phyloP scores from a whole-genome alignment of 768 basidiomycete species.

The Bullera alba region DNA sequence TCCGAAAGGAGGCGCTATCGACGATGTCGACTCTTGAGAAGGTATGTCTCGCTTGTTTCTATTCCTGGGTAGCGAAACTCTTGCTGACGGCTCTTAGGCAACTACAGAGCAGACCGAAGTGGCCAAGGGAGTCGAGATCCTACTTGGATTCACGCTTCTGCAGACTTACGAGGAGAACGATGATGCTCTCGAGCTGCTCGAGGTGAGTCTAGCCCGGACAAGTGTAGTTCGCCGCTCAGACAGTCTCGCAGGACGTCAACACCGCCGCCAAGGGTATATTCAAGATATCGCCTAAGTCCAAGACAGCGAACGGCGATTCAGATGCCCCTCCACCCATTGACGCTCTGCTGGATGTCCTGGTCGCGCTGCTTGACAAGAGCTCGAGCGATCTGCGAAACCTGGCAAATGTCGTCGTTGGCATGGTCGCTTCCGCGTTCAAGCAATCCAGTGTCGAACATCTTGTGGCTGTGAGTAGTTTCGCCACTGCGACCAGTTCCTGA shows the following conservation, averaged over 20 bases:
- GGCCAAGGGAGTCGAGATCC: conserved; percentile 63
- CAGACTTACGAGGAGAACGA: conserved; percentile 64
- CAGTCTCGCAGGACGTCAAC: conserved; percentile 35
- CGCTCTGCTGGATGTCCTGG: conserved; percentile 76
- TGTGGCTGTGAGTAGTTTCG: conserved; percentile 57
- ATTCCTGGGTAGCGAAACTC: background rate
- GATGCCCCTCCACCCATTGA: conserved; percentile 64
- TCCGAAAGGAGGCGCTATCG: conserved; percentile 50
- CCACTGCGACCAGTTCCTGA: no score
- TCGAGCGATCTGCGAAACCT: conserved; percentile 71
- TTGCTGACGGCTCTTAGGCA: conserved; percentile 13
- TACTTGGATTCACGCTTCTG: conserved; percentile 64
- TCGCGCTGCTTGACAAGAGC: conserved; percentile 78
- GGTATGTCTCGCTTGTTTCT: conserved; percentile 14
- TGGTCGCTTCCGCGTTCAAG: conserved; percentile 61
- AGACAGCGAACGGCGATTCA: conserved; percentile 36
- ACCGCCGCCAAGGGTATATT: conserved; percentile 37
- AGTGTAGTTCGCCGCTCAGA: no score
- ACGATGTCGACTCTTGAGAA: conserved; percentile 36
- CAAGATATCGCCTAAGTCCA: conserved; percentile 34
- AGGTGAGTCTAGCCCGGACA: conserved; percentile 51
- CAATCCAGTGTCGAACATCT: conserved; percentile 72
- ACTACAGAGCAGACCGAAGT: conserved; percentile 53
- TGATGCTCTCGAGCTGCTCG: conserved; percentile 57
- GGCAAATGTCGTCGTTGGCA: conserved; percentile 70